Percentiles rank a stretch among this genome's conserved stretches.
Evolutionary conservation across 176 grass and related monocot genomes (phyloP).

Genomic region (Oropetium thomaeum): DNA sequence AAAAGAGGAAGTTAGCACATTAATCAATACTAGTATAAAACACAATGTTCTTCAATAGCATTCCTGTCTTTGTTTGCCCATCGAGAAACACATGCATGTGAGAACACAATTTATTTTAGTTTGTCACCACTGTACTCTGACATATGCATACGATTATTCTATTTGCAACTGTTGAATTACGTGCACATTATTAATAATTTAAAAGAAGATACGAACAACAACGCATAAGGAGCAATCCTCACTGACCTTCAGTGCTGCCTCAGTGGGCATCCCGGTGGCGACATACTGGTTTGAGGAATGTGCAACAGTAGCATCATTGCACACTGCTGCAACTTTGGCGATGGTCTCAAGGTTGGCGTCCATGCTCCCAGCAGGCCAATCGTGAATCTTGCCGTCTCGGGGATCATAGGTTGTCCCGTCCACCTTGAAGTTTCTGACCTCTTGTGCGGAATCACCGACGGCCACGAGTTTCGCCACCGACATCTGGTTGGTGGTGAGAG

Average conservation of each 20-base stretch:
- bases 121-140: not conserved
- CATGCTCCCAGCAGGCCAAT: constrained; percentile 52
- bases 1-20: constrained; percentile 7
- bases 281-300: constrained; percentile 62
- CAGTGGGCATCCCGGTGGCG: constrained; percentile 81
- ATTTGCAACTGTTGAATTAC: not conserved
- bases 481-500: constrained; percentile 95
- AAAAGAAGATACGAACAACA: not conserved
- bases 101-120: not conserved
- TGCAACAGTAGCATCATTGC: constrained; percentile 78
- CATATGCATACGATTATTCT: not conserved
- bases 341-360: constrained; percentile 81
- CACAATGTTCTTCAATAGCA: constrained; percentile 3
- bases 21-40: not conserved
- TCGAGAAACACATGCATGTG: constrained; percentile 6
- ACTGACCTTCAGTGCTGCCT: constrained; percentile 93
- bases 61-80: not conserved
- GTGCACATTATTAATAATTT: not conserved
- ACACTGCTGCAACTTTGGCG: constrained; percentile 80
- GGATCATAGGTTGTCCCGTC: constrained; percentile 90
- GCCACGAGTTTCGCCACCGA: constrained; percentile 69
- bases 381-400: constrained; percentile 63
- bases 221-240: constrained; percentile 1
- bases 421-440: constrained; percentile 70
- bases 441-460: constrained; percentile 26